These are phyloP conservation scores for Thalassiosira allenii DNA, from an alignment of 352 stramenopile genomes.

Conservation along the genomic window DNA sequence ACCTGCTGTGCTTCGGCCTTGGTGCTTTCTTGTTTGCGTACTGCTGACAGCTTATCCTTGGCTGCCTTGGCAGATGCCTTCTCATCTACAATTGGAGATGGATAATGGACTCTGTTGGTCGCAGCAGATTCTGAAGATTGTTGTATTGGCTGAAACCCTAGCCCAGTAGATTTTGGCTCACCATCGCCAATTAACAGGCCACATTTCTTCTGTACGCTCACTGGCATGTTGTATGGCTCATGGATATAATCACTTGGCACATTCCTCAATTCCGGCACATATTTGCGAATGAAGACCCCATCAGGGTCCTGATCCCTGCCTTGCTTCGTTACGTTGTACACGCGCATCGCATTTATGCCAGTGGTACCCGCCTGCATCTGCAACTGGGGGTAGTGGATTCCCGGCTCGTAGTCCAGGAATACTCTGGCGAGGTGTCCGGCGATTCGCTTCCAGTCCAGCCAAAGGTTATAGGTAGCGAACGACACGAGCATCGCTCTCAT, in stretches of 20 bases:
- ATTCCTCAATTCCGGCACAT: constrained; percentile 62
- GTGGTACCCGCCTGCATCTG: constrained; percentile 82
- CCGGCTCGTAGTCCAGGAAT: constrained; percentile 77
- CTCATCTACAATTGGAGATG: constrained; percentile 71
- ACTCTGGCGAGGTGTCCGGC: constrained; percentile 64
- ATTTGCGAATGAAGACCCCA: constrained; percentile 63
- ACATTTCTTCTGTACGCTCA: constrained; percentile 58
- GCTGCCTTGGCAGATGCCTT: constrained; percentile 62
- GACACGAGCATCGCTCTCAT: constrained; percentile 81
- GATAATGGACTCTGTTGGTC: constrained; percentile 47
- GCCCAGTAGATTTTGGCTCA: background rate
- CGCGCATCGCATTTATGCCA: constrained; percentile 80
- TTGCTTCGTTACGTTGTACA: constrained; percentile 81
- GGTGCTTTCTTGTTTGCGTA: constrained; percentile 65
- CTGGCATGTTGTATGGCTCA: constrained; percentile 73
- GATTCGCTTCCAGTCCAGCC: constrained; percentile 78
- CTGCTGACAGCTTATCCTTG: constrained; percentile 66
- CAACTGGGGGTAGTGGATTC: constrained; percentile 78
- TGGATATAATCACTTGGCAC: constrained; percentile 72
- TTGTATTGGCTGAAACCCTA: constrained; percentile 14
- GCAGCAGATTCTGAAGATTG: constrained; percentile 5
- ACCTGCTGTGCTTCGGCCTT: constrained; percentile 65
- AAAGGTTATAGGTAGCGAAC: constrained; percentile 80
- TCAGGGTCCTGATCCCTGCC: constrained; percentile 75
- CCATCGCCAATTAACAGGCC: constrained; percentile 31